Evolutionary conservation across 441 rosid species (phyloP).

Genomic region (Jatropha multifida): DNA sequence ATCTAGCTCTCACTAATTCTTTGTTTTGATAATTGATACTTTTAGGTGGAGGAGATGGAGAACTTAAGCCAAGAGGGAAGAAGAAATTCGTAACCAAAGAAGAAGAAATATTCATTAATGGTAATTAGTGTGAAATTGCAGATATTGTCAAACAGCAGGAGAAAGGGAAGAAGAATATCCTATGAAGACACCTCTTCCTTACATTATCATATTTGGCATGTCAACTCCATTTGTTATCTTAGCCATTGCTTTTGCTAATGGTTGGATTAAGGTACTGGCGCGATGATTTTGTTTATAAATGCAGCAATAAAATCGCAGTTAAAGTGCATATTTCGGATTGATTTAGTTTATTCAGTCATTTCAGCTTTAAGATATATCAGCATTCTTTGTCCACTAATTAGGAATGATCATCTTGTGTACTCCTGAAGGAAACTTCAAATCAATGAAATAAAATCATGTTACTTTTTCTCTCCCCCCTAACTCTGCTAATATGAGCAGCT

Average conservation of each 20-base stretch:
- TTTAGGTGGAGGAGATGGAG: constrained; percentile 71
- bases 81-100: constrained; percentile 86
- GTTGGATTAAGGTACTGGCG: constrained; percentile 88
- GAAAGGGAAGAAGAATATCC: constrained; percentile 95
- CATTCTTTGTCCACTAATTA: constrained; percentile 13
- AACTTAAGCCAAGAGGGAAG: constrained; percentile 64
- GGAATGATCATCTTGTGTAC: constrained; percentile 12
- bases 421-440: background rate
- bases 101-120: constrained; percentile 38
- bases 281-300: constrained; percentile 33
- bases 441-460: too few species aligned
- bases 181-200: constrained; percentile 89
- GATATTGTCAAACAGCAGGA: constrained; percentile 91
- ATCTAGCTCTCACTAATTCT: background rate
- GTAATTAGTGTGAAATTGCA: constrained; percentile 25
- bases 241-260: constrained; percentile 88
- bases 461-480: background rate
- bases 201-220: constrained; percentile 87
- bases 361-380: constrained; percentile 12
- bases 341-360: background rate
- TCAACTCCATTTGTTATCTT: constrained; percentile 89
- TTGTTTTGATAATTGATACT: background rate
- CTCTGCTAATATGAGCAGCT: background rate
- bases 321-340: background rate
- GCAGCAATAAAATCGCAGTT: background rate